Percentiles rank a stretch among this genome's conserved stretches.
phyloP scores from a whole-genome alignment of 169 alveolate genomes.

The Theileria parva region DNA sequence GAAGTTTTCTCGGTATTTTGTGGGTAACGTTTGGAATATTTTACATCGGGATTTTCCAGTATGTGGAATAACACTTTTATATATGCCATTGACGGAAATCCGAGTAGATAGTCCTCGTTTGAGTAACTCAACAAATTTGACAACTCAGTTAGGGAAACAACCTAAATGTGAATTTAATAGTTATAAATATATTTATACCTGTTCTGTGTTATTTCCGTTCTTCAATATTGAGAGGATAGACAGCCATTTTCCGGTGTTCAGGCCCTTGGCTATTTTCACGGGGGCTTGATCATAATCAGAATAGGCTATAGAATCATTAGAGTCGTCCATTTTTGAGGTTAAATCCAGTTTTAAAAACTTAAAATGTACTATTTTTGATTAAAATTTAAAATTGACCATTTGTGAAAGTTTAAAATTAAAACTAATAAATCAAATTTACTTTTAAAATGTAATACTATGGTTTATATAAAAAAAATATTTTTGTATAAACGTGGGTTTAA shows the following conservation, averaged over 20 bases:
- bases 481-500: too few species aligned
- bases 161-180: not conserved
- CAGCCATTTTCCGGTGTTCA: constrained; percentile 29
- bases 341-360: not conserved
- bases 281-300: constrained; percentile 15
- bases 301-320: constrained; percentile 10
- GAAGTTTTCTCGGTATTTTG: not conserved
- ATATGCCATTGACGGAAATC: constrained; percentile 56
- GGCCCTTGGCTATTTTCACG: constrained; percentile 4
- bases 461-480: not conserved
- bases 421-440: not conserved
- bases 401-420: not conserved
- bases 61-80: constrained; percentile 48
- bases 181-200: constrained; percentile 8
- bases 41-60: constrained; percentile 36
- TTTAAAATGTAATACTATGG: not conserved
- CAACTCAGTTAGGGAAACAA: constrained; percentile 38
- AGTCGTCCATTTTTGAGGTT: constrained; percentile 1
- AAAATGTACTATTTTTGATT: not conserved
- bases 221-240: constrained; percentile 28
- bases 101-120: constrained; percentile 43
- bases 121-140: constrained; percentile 48
- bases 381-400: not conserved
- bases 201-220: constrained; percentile 38
- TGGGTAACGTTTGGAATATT: constrained; percentile 20